Percentiles rank a stretch among this genome's conserved stretches.
Evolutionary conservation across 2,329 filamentous ascomycete species (phyloP).

Genomic region (Botrytis hyacinthi): DNA sequence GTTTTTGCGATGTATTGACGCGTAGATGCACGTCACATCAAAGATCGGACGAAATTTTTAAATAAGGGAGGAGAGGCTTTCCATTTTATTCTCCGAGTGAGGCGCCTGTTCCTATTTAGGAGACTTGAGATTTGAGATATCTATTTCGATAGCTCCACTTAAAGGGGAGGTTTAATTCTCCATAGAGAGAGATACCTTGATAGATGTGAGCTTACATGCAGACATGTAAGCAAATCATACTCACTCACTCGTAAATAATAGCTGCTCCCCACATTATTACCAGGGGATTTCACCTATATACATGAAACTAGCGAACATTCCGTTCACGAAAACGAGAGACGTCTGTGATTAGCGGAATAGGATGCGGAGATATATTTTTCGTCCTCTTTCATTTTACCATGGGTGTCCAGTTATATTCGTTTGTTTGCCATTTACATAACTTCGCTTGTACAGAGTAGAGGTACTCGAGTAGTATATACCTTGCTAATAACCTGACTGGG

Average conservation of each 20-base stretch:
- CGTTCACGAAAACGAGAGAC: neutral
- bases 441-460: neutral
- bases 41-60: neutral
- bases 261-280: neutral
- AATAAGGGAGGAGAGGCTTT: neutral
- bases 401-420: neutral
- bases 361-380: neutral
- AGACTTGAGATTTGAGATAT: neutral
- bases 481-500: neutral
- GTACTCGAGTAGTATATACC: neutral
- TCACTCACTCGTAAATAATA: neutral
- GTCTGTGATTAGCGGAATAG: neutral
- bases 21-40: neutral
- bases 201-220: neutral
- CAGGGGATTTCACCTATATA: neutral
- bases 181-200: neutral
- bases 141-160: neutral
- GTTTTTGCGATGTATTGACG: neutral
- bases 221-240: neutral
- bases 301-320: neutral
- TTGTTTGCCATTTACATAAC: neutral
- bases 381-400: neutral
- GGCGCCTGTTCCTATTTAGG: neutral
- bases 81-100: slow-evolving; percentile 10
- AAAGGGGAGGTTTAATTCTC: neutral